Percentiles rank a stretch among this genome's conserved stretches.
These are phyloP conservation scores for Metarhizium album DNA, from an alignment of 2,329 filamentous ascomycete species.

Conservation along the genomic window DNA sequence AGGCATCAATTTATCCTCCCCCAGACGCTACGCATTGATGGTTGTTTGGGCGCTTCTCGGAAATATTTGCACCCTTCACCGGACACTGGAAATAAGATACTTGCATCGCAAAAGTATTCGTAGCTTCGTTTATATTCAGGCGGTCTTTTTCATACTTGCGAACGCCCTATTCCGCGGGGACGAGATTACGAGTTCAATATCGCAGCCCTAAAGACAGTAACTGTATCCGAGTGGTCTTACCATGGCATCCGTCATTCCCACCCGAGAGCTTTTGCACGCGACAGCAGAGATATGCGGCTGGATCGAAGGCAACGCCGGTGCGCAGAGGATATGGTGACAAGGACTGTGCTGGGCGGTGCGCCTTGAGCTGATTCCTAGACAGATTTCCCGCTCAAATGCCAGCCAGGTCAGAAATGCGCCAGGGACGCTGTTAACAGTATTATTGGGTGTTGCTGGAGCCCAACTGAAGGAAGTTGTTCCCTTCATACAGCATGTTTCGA, in stretches of 20 bases:
- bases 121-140: too few species aligned
- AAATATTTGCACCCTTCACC: too few species aligned
- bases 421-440: conserved; percentile 9
- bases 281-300: conserved; percentile 11
- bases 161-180: background rate
- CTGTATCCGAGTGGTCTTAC: background rate
- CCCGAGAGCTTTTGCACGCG: background rate
- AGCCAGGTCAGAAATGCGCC: conserved; percentile 11
- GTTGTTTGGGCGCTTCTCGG: too few species aligned
- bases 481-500: conserved; percentile 12
- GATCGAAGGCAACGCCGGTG: conserved; percentile 12
- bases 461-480: conserved; percentile 4
- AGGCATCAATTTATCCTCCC: too few species aligned
- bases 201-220: background rate
- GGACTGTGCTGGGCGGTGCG: background rate
- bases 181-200: background rate
- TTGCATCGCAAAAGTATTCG: too few species aligned
- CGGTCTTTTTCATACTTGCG: too few species aligned
- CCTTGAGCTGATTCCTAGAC: background rate
- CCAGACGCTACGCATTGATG: too few species aligned
- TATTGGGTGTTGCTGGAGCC: conserved; percentile 13
- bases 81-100: too few species aligned
- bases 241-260: background rate
- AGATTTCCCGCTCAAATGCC: conserved; percentile 11
- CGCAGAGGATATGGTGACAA: background rate